phyloP scores from a whole-genome alignment of 495 filamentous ascomycete genomes.

The Tuber borchii region DNA sequence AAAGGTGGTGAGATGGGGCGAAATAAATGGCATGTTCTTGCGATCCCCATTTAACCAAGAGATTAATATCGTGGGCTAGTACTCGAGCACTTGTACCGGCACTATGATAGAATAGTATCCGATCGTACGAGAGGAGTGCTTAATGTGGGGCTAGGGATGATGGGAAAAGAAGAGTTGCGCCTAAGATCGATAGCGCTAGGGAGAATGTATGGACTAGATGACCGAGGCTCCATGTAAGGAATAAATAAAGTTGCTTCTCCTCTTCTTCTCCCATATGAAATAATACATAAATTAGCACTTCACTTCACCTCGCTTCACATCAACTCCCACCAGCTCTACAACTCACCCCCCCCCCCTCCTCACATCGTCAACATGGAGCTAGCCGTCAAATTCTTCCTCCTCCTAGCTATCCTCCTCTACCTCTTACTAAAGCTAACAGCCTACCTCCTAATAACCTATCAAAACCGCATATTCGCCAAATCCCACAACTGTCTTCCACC shows the following conservation, averaged over 20 bases:
- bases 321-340: neutral
- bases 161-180: neutral
- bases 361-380: slow-evolving; percentile 9
- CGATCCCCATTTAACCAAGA: neutral
- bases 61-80: neutral
- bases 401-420: slow-evolving; percentile 12
- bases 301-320: neutral
- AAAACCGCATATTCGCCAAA: slow-evolving; percentile 43
- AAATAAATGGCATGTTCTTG: neutral
- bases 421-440: slow-evolving; percentile 28
- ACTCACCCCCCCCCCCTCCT: neutral
- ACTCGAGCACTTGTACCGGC: neutral
- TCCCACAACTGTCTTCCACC: slow-evolving; percentile 45
- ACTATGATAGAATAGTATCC: neutral
- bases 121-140: neutral
- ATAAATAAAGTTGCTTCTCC: neutral
- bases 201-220: neutral
- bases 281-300: neutral
- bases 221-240: neutral
- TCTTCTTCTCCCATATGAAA: neutral
- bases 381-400: slow-evolving; percentile 8
- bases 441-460: slow-evolving; percentile 35
- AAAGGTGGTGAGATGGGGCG: neutral
- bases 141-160: neutral
- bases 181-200: neutral